phyloP scores from a whole-genome alignment of 768 basidiomycete genomes.

The Rhodosporidiobolus sp. region DNA sequence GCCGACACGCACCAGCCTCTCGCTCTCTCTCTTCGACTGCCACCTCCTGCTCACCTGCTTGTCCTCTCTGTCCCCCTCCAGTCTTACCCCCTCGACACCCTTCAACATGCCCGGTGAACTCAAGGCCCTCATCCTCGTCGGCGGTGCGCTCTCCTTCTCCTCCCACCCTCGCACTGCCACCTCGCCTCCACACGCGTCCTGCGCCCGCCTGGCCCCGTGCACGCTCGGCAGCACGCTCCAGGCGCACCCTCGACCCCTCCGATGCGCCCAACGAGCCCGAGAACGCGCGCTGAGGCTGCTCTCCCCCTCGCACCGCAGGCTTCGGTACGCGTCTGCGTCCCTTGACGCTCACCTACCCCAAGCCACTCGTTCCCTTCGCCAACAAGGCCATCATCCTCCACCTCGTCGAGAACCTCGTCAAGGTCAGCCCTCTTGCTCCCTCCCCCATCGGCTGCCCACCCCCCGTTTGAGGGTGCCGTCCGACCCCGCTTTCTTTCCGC shows the following conservation, averaged over 20 bases:
- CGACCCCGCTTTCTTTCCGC: too few relatives aligned
- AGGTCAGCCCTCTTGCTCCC: constrained; percentile 40
- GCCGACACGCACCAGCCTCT: not conserved
- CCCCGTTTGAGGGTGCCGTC: not conserved
- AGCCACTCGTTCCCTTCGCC: constrained; percentile 46
- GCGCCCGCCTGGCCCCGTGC: not conserved
- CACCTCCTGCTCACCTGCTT: too few relatives aligned
- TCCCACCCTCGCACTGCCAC: not conserved
- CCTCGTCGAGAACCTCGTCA: constrained; percentile 54
- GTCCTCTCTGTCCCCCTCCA: not conserved
- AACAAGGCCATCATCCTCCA: constrained; percentile 54
- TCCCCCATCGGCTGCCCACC: not conserved
- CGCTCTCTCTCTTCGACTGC: not conserved
- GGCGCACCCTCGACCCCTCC: too few relatives aligned
- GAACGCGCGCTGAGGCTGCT: not conserved
- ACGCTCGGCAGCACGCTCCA: not conserved
- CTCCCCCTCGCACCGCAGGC: constrained; percentile 36
- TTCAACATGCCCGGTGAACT: constrained; percentile 31
- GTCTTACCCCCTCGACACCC: not conserved
- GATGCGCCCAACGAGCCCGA: too few relatives aligned
- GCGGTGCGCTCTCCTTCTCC: constrained; percentile 46
- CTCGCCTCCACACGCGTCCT: constrained; percentile 7
- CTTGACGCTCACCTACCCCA: constrained; percentile 54
- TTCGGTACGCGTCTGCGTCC: constrained; percentile 56
- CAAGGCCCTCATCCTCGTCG: constrained; percentile 54